phyloP scores from a whole-genome alignment of 345 rosid genomes.

The Eucalyptus tenuipes region DNA sequence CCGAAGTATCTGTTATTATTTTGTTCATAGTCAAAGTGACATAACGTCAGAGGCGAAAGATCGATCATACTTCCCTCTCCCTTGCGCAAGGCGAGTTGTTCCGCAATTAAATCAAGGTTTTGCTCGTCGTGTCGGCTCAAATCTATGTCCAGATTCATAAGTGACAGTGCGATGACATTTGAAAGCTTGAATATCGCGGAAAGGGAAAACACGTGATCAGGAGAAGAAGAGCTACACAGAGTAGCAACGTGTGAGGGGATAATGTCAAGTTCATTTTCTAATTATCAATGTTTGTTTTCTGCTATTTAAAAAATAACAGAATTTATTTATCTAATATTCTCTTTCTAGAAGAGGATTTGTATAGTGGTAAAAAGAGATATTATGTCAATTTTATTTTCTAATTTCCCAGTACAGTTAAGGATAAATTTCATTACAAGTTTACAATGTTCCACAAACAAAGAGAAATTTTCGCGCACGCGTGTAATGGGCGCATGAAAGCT shows the following conservation, averaged over 20 bases:
- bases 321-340: neutral
- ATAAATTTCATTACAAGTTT: neutral
- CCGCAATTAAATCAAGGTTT: neutral
- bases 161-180: neutral
- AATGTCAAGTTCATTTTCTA: too few species aligned
- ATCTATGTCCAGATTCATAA: neutral
- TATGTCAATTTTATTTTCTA: neutral
- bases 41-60: neutral
- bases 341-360: neutral
- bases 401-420: neutral
- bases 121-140: neutral
- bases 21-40: neutral
- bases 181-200: neutral
- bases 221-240: neutral
- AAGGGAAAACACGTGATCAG: neutral
- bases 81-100: neutral
- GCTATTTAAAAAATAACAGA: neutral
- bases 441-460: neutral
- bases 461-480: neutral
- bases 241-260: neutral
- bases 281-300: too few species aligned
- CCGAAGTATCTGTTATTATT: neutral
- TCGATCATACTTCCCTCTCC: neutral
- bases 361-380: neutral
- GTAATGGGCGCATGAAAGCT: neutral